These are phyloP conservation scores for Nakazawaea molendinolei DNA, from an alignment of 805 yeast genomes.

Conservation along the genomic window DNA sequence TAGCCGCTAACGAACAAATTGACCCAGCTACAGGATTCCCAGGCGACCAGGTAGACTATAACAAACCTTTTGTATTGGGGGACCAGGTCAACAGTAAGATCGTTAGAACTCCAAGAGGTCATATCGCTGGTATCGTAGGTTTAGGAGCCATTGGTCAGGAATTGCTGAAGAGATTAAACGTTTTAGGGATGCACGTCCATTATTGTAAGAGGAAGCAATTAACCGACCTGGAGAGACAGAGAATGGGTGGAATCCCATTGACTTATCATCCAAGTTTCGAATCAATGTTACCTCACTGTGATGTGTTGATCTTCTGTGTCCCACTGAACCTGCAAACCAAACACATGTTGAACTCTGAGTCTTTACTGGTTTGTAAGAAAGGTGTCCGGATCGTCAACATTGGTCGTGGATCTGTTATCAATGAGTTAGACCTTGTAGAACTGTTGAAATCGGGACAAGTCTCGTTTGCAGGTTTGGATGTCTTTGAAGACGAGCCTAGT, in stretches of 20 bases:
- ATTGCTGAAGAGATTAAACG: conserved; percentile 40
- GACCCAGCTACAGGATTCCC: conserved; percentile 26
- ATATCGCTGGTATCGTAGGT: conserved; percentile 49
- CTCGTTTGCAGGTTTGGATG: conserved; percentile 54
- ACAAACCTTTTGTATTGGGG: conserved; percentile 32
- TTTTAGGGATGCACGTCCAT: conserved; percentile 50
- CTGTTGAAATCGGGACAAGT: conserved; percentile 37
- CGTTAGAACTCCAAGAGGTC: conserved; percentile 39
- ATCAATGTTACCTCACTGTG: conserved; percentile 31
- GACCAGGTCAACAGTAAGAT: conserved; percentile 30
- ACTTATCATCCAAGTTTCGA: conserved; percentile 29
- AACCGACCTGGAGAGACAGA: conserved; percentile 19
- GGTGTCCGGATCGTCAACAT: conserved; percentile 47
- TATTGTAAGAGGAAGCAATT: conserved; percentile 43
- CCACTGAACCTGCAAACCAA: conserved; percentile 50
- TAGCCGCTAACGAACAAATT: conserved; percentile 23
- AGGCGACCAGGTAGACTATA: conserved; percentile 19
- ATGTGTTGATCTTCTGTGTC: conserved; percentile 47
- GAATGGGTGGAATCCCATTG: conserved; percentile 21
- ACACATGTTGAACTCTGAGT: conserved; percentile 36
- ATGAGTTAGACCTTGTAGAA: conserved; percentile 40
- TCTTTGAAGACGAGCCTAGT: conserved; percentile 49
- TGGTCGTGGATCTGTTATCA: conserved; percentile 52
- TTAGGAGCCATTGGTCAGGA: conserved; percentile 56
- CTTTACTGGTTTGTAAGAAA: conserved; percentile 27